A percentile compares a stretch with the other conserved stretches of the same genome.
These are phyloP conservation scores for Lentinula edodes DNA, from an alignment of 768 basidiomycete species.

Conservation along the genomic window DNA sequence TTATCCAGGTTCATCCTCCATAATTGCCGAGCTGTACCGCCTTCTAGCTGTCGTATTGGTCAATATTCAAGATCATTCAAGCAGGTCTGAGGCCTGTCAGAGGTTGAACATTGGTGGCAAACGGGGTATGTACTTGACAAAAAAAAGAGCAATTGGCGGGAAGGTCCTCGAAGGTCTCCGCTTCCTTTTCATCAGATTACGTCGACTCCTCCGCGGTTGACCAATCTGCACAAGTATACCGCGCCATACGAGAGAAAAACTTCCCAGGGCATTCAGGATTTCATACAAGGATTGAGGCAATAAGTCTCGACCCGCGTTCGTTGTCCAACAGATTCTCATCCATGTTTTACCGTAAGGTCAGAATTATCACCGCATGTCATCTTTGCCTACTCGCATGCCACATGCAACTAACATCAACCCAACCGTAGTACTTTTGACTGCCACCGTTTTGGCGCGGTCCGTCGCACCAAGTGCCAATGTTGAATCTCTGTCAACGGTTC, in stretches of 20 bases:
- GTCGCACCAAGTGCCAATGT: too few relatives aligned
- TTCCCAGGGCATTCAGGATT: too few relatives aligned
- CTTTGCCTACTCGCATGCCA: neutral
- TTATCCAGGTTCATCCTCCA: neutral
- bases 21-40: neutral
- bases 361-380: too few relatives aligned
- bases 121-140: neutral
- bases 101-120: neutral
- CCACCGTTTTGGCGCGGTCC: neutral
- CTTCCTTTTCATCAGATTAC: conserved; percentile 1
- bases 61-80: too few relatives aligned
- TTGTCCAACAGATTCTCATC: neutral
- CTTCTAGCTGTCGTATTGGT: neutral
- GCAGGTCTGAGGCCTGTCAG: too few relatives aligned
- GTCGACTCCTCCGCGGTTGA: neutral
- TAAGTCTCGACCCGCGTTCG: too few relatives aligned
- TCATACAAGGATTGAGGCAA: too few relatives aligned
- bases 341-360: neutral
- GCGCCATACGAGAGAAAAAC: too few relatives aligned
- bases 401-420: neutral
- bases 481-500: too few relatives aligned
- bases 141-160: neutral
- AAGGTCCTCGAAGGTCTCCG: neutral
- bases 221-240: too few relatives aligned
- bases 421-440: neutral